phyloP scores from a whole-genome alignment of 352 stramenopile genomes.

The Thraustochytrium sp. region DNA sequence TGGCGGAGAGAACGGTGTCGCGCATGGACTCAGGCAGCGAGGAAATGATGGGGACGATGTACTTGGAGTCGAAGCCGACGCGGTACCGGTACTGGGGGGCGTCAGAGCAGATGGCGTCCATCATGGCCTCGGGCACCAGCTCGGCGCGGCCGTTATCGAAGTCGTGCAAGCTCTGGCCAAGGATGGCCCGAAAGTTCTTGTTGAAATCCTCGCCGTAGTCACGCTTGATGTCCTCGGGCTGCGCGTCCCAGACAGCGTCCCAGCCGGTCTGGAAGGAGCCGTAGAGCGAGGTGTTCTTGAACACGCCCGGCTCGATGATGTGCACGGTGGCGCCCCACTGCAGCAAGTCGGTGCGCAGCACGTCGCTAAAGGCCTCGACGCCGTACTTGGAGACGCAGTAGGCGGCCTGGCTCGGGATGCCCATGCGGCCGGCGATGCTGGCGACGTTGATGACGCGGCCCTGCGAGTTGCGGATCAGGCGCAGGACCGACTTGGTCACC shows the following conservation, averaged over 20 bases:
- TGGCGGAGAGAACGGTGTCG: constrained; percentile 30
- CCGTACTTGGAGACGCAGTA: constrained; percentile 42
- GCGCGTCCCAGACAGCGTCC: constrained; percentile 26
- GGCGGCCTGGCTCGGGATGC: neutral
- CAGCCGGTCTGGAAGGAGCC: constrained; percentile 29
- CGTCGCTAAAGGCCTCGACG: constrained; percentile 39
- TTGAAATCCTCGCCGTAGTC: constrained; percentile 39
- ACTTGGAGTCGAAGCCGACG: constrained; percentile 44
- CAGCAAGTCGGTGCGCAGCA: constrained; percentile 25
- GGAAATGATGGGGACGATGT: neutral
- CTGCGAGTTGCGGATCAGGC: constrained; percentile 3
- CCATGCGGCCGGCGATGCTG: constrained; percentile 26
- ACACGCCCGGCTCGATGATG: constrained; percentile 43
- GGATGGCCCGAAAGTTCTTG: neutral
- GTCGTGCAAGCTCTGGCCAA: constrained; percentile 2
- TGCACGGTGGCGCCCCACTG: constrained; percentile 30
- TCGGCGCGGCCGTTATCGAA: constrained; percentile 38
- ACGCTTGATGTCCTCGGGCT: neutral
- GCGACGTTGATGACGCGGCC: constrained; percentile 40
- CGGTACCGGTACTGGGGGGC: constrained; percentile 38
- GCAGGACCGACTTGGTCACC: constrained; percentile 26
- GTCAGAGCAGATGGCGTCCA: constrained; percentile 13
- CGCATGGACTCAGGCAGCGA: neutral
- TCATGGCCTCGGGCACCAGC: constrained; percentile 35
- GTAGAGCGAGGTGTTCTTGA: constrained; percentile 43